phyloP scores from a whole-genome alignment of 2,329 filamentous ascomycete species.

The Celoporthe dispersa region DNA sequence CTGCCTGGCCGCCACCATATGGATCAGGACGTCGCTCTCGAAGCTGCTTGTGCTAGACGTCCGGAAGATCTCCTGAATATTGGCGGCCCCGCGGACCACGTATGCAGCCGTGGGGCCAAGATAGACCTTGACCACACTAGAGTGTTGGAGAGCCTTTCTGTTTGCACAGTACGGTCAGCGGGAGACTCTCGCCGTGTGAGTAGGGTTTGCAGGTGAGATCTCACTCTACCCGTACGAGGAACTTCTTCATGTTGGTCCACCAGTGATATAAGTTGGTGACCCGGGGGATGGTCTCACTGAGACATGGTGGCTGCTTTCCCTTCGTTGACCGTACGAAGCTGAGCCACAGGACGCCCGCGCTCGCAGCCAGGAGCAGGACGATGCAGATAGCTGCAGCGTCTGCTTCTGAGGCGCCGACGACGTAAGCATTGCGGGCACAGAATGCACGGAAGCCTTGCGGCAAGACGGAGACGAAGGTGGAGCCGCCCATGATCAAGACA shows the following conservation, averaged over 20 bases:
- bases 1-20: background rate
- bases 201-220: background rate
- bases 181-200: background rate
- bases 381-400: background rate
- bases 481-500: background rate
- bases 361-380: background rate
- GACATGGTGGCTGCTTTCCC: constrained; percentile 9
- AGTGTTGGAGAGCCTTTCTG: constrained; percentile 2
- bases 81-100: background rate
- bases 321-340: background rate
- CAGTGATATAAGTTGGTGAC: constrained; percentile 14
- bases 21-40: background rate
- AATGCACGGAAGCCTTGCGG: background rate
- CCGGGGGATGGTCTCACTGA: constrained; percentile 9
- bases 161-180: background rate
- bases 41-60: constrained; percentile 5
- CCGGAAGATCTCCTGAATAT: constrained; percentile 7
- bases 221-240: constrained; percentile 3
- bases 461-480: background rate
- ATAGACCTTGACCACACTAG: constrained; percentile 5
- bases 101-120: constrained; percentile 3
- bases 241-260: constrained; percentile 11
- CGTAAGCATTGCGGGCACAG: background rate
- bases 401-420: background rate
- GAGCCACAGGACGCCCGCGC: background rate